A percentile compares a stretch with the other conserved stretches of the same genome.
Evolutionary conservation across 345 rosid genomes (phyloP).

Genomic region (Syzygium aqueum): DNA sequence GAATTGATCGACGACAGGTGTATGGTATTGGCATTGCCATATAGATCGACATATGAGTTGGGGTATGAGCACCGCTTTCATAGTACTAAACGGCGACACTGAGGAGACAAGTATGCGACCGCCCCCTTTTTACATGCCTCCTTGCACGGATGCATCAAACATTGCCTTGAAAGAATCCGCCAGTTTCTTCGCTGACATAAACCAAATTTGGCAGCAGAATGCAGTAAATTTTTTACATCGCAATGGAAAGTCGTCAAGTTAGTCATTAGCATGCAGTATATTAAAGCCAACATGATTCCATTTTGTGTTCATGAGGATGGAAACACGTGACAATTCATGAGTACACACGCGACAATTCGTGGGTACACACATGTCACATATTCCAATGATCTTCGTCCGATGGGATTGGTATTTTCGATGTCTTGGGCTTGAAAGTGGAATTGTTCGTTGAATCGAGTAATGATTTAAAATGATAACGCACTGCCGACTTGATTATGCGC

Average conservation of each 20-base stretch:
- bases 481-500: not conserved
- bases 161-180: not conserved
- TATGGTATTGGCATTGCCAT: slow-evolving; percentile 18
- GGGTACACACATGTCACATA: not conserved
- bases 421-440: not conserved
- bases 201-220: not conserved
- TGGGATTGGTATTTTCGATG: too few relatives aligned
- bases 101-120: not conserved
- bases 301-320: not conserved
- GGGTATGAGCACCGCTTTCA: slow-evolving; percentile 14
- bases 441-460: not conserved
- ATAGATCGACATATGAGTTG: slow-evolving; percentile 3
- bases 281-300: too few relatives aligned
- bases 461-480: not conserved
- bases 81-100: slow-evolving; percentile 3
- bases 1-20: slow-evolving; percentile 3
- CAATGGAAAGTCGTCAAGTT: too few relatives aligned
- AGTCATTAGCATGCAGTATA: too few relatives aligned
- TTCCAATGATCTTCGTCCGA: too few relatives aligned
- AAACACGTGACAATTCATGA: not conserved
- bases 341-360: not conserved
- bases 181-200: not conserved
- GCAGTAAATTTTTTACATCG: not conserved
- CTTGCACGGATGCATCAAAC: not conserved
- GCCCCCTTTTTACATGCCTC: slow-evolving; percentile 3